Evolutionary conservation across 306 rosid genomes (phyloP).

Genomic region (Medicago lupulina): DNA sequence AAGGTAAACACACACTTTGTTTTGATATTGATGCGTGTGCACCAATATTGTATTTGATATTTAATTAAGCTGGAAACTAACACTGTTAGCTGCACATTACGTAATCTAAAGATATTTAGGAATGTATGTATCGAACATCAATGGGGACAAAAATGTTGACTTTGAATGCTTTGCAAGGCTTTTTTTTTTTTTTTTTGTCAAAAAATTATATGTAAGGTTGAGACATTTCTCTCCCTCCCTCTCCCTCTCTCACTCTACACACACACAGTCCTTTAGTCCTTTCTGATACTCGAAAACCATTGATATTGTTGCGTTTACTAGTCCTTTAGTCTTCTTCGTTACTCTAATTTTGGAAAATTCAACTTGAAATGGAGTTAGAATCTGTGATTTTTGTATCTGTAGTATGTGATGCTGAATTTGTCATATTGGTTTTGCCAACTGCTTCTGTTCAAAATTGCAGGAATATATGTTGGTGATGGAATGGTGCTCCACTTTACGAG

Average conservation of each 20-base stretch:
- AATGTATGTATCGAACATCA: neutral
- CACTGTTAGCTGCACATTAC: neutral
- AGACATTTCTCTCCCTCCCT: too few relatives aligned
- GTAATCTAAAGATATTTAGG: neutral
- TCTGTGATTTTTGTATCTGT: slow-evolving; percentile 11
- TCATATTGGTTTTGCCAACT: slow-evolving; percentile 32
- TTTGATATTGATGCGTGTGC: slow-evolving; percentile 10
- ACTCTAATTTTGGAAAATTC: neutral
- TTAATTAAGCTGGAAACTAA: slow-evolving; percentile 4
- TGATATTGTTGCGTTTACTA: slow-evolving; percentile 18
- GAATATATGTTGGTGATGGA: slow-evolving; percentile 73
- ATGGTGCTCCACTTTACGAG: slow-evolving; percentile 88
- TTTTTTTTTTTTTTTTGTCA: too few relatives aligned
- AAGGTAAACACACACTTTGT: neutral
- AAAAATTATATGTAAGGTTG: neutral
- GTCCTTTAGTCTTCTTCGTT: neutral
- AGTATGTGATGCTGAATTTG: slow-evolving; percentile 33
- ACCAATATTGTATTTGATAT: slow-evolving; percentile 19
- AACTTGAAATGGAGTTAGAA: slow-evolving; percentile 17
- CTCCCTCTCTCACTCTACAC: too few relatives aligned
- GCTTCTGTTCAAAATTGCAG: slow-evolving; percentile 48
- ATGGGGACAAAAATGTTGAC: neutral
- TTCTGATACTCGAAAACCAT: neutral
- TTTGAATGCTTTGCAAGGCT: too few relatives aligned
- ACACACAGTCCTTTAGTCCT: neutral